phyloP scores from a whole-genome alignment of 257 asterid species.

The Salvia hispanica region DNA sequence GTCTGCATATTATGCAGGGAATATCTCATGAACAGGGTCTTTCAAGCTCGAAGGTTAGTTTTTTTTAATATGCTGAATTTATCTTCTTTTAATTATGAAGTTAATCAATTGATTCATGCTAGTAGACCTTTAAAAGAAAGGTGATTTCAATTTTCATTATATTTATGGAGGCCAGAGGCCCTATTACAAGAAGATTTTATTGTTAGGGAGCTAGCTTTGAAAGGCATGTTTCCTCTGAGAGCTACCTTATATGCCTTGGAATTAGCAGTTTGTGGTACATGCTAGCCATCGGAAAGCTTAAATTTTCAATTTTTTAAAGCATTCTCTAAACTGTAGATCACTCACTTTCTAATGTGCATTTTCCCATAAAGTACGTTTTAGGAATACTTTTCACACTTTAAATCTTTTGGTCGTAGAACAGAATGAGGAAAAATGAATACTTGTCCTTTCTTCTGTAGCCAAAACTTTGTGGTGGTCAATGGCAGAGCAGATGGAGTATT shows the following conservation, averaged over 20 bases:
- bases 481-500: background rate
- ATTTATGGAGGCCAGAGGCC: background rate
- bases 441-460: conserved; percentile 2
- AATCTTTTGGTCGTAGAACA: background rate
- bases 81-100: background rate
- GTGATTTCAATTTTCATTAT: background rate
- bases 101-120: conserved; percentile 19
- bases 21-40: conserved; percentile 56
- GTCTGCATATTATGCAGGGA: conserved; percentile 55
- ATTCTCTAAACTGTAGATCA: background rate
- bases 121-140: background rate
- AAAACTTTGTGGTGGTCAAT: background rate
- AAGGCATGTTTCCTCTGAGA: background rate
- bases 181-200: background rate
- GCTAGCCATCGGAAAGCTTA: conserved; percentile 4
- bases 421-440: background rate
- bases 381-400: background rate
- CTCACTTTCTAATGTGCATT: background rate
- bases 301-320: background rate
- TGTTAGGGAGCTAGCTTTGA: background rate
- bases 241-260: conserved; percentile 8
- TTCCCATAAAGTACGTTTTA: background rate
- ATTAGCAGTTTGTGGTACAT: background rate
- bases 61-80: conserved; percentile 29
- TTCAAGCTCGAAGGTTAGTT: conserved; percentile 62